Base-by-base conservation (phyloP, 305 asterid genomes). In the Fraxinus nigra region DNA sequence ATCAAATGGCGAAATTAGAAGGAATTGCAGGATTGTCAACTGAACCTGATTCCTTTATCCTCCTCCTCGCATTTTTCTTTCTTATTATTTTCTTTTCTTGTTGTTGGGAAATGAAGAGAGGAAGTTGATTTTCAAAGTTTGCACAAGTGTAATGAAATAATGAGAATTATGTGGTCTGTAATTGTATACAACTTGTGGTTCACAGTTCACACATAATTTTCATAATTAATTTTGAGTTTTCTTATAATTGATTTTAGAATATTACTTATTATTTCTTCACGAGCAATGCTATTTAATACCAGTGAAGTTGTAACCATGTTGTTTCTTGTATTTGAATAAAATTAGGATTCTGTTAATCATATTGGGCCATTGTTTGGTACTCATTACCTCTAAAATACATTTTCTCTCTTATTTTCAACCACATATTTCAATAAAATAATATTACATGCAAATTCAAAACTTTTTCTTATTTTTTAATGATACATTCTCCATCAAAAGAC, bases 1-100 rank as follows among this genome's bases (percentile, higher is more conserved):
- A 78, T 22, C 72, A 38, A 76, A 70, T 22, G 90, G 90, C 18
- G 90, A 87, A 74, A 82, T 87, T 24, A 84, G 89, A 20, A 88
- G 82, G 84, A 85, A 79, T 22, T 88, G 90, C 72, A 82, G 90
- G 79, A 7, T 78, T 69, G 77, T 80, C 20, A 88, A 84, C 73
- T 84, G 54, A 28, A 67, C 34, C 35, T 67, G 74, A 67, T 67
- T 35, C 22, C 61, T 51, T 51, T 16, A 51, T 4, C 22, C 61
- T 16, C 5, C 22, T 22, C 22, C 11, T 26, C 35, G 32, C 34
- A 7, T 67, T 28, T 63, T 24, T 28, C 18, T 24, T 26, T 48
- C 59, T 14, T 4, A 46, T 48, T 46, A 38, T 2, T 14, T 51
- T 13, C 0, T 51, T 51, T 5, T 1, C 61, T 16, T 14, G 0